Conservation (phyloP, 2,329 filamentous ascomycete species). For the Aspergillus costaricaensis region DNA sequence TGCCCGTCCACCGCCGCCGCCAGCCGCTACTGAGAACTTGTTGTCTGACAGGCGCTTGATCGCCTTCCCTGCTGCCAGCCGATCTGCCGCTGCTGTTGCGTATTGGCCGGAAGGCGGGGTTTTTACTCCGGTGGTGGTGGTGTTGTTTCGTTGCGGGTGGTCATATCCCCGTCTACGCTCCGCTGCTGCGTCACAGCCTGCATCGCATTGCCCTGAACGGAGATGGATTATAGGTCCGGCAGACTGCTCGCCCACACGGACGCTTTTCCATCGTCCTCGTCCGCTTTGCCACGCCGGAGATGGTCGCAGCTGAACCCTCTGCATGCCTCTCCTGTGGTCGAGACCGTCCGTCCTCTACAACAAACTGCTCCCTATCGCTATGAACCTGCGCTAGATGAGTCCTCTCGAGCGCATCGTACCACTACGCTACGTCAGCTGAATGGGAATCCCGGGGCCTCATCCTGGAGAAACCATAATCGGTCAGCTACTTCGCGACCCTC, state of each 20-base stretch:
- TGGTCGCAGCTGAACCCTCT: constrained; percentile 33
- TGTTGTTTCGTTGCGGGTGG: constrained; percentile 2
- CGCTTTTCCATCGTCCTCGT: constrained; percentile 31
- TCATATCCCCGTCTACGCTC: background rate
- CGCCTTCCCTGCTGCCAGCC: constrained; percentile 2
- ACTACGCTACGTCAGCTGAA: constrained; percentile 38
- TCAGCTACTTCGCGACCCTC: constrained; percentile 23
- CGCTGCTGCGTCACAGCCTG: constrained; percentile 10
- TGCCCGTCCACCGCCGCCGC: background rate
- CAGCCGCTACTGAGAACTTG: background rate
- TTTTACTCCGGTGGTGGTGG: constrained; percentile 4
- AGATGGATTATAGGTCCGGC: constrained; percentile 40
- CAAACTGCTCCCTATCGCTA: constrained; percentile 27
- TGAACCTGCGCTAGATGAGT: constrained; percentile 32
- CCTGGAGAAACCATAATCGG: constrained; percentile 28
- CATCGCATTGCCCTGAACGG: constrained; percentile 6
- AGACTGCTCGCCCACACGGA: constrained; percentile 30
- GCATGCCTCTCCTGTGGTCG: constrained; percentile 25
- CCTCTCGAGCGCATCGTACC: constrained; percentile 34
- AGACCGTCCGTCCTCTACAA: constrained; percentile 25
- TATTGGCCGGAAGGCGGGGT: constrained; percentile 16
- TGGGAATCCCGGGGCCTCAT: constrained; percentile 27
- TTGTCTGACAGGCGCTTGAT: constrained; percentile 16
- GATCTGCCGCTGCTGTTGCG: constrained; percentile 15
- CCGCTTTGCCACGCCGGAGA: constrained; percentile 34